These are phyloP conservation scores for Lecanicillium sp. DNA, from an alignment of 2,329 filamentous ascomycete species.

Conservation along the genomic window DNA sequence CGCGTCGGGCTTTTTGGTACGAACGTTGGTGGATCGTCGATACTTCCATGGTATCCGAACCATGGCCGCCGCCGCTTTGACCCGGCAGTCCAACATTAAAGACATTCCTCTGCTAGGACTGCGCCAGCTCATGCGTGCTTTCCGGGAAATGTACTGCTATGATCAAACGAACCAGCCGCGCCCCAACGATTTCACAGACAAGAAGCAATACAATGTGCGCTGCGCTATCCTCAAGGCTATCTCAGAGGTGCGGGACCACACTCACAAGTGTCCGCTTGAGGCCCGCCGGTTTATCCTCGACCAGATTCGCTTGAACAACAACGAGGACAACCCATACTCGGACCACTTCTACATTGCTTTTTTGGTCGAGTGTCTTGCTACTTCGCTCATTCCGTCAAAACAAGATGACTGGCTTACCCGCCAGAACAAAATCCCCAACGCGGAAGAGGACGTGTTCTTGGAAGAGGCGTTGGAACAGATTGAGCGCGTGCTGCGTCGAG, in stretches of 20 bases:
- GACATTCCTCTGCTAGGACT: slow-evolving; percentile 69
- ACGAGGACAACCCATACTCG: slow-evolving; percentile 80
- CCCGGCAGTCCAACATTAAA: slow-evolving; percentile 64
- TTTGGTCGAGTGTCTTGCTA: slow-evolving; percentile 60
- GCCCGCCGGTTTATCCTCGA: slow-evolving; percentile 83
- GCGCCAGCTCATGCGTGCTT: slow-evolving; percentile 78
- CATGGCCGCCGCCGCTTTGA: slow-evolving; percentile 73
- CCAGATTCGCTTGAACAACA: slow-evolving; percentile 89
- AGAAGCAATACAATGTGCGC: slow-evolving; percentile 77
- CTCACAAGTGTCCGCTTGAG: slow-evolving; percentile 67
- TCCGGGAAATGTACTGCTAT: slow-evolving; percentile 82
- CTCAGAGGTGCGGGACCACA: slow-evolving; percentile 66
- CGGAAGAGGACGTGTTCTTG: slow-evolving; percentile 44
- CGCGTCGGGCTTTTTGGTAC: slow-evolving; percentile 80
- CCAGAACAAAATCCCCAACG: slow-evolving; percentile 39
- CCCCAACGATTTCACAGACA: slow-evolving; percentile 88
- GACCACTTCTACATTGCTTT: slow-evolving; percentile 85
- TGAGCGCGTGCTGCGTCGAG: slow-evolving; percentile 59
- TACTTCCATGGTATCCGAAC: slow-evolving; percentile 92
- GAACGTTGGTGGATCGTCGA: slow-evolving; percentile 83
- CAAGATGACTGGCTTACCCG: slow-evolving; percentile 39
- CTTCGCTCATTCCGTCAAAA: slow-evolving; percentile 48
- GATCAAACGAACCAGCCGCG: slow-evolving; percentile 70
- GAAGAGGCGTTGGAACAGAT: slow-evolving; percentile 55
- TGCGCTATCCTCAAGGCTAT: slow-evolving; percentile 78